Evolutionary conservation across 371 early-diverging fungal species (phyloP).

Genomic region (Rhizopus arrhizus): DNA sequence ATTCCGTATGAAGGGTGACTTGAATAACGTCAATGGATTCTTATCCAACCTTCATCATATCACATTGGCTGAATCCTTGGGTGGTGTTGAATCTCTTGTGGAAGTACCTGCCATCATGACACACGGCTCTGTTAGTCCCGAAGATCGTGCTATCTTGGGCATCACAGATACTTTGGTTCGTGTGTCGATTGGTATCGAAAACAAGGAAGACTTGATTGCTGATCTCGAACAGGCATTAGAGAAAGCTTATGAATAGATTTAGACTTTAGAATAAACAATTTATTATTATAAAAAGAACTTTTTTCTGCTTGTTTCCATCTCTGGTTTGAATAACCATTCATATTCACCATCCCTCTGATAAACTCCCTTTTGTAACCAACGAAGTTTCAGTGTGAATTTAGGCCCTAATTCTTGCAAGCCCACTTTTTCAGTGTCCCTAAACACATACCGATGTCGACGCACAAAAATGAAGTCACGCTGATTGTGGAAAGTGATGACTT

Average conservation of each 20-base stretch:
- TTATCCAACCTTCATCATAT: constrained; percentile 70
- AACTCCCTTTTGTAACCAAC: constrained; percentile 92
- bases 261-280: not conserved
- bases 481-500: constrained; percentile 97
- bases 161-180: constrained; percentile 85
- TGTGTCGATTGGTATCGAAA: constrained; percentile 84
- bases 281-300: constrained; percentile 72
- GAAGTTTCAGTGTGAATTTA: constrained; percentile 92
- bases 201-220: constrained; percentile 73
- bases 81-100: constrained; percentile 84
- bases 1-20: constrained; percentile 77
- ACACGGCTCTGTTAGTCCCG: constrained; percentile 79
- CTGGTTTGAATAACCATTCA: constrained; percentile 93
- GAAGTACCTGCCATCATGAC: constrained; percentile 89
- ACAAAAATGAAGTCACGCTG: constrained; percentile 99
- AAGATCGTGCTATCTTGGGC: constrained; percentile 74
- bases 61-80: constrained; percentile 84
- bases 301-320: constrained; percentile 84
- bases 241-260: constrained; percentile 35
- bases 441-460: constrained; percentile 94
- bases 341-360: constrained; percentile 92
- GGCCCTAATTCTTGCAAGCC: constrained; percentile 98
- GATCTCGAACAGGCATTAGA: constrained; percentile 67
- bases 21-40: constrained; percentile 73
- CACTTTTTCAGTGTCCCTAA: constrained; percentile 85